Conservation (phyloP, 73 alveolate species). For the Paramecium sexaurelia region DNA sequence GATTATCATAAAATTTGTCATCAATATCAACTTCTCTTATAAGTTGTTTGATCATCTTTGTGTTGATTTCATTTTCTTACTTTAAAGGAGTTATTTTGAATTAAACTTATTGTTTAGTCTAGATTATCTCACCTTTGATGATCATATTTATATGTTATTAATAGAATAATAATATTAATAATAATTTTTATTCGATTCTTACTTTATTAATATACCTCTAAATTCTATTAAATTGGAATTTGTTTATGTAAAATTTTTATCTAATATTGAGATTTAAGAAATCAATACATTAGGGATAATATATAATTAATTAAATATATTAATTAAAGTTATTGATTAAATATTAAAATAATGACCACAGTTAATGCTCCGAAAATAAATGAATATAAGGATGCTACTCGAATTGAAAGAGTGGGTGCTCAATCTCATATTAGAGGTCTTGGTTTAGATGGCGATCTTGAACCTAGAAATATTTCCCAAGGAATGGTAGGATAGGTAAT, state of each 20-base stretch:
- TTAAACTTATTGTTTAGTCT: background rate
- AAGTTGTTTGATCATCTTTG: background rate
- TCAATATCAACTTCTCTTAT: background rate
- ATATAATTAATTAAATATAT: slow-evolving; percentile 51
- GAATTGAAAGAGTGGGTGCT: slow-evolving; percentile 97
- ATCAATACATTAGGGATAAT: too few species aligned
- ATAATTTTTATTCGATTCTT: too few species aligned
- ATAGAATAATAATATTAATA: background rate
- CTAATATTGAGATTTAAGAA: background rate
- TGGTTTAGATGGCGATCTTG: slow-evolving; percentile 96
- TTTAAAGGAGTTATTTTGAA: background rate
- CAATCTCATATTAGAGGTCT: slow-evolving; percentile 98
- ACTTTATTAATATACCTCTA: too few species aligned
- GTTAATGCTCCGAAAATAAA: slow-evolving; percentile 81
- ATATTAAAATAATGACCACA: slow-evolving; percentile 34
- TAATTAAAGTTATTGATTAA: background rate
- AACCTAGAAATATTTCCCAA: slow-evolving; percentile 94
- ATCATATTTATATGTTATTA: background rate
- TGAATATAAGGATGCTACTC: slow-evolving; percentile 91
- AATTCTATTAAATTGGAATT: too few species aligned
- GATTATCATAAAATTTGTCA: background rate
- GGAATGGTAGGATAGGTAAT: slow-evolving; percentile 98
- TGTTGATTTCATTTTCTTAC: background rate
- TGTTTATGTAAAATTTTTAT: background rate
- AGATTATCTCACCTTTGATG: background rate